These are phyloP conservation scores for Exophiala calicioides DNA, from an alignment of 2,329 filamentous ascomycete genomes.

Conservation along the genomic window DNA sequence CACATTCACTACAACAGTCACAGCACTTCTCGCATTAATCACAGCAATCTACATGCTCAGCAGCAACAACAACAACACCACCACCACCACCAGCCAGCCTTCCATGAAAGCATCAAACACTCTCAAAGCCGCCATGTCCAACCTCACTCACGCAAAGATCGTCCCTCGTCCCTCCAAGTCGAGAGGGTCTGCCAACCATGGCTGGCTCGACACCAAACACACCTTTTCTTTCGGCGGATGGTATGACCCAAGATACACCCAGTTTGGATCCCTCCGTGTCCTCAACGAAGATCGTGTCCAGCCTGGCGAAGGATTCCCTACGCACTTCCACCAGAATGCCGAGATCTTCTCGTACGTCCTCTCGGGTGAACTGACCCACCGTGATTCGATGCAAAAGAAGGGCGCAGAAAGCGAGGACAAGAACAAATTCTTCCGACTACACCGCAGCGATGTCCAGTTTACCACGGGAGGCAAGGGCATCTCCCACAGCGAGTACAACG, in stretches of 20 bases:
- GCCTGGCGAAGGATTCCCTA: constrained; percentile 74
- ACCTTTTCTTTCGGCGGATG: constrained; percentile 78
- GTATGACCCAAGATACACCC: constrained; percentile 66
- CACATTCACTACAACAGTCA: constrained; percentile 23
- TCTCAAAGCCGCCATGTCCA: constrained; percentile 55
- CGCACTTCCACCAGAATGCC: constrained; percentile 81
- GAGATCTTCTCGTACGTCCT: constrained; percentile 90
- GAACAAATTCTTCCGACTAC: constrained; percentile 70
- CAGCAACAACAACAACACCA: constrained; percentile 15
- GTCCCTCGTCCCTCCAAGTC: constrained; percentile 69
- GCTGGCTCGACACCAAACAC: constrained; percentile 86
- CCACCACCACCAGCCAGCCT: constrained; percentile 6
- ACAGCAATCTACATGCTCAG: constrained; percentile 26
- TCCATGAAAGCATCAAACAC: constrained; percentile 28
- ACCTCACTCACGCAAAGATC: constrained; percentile 69
- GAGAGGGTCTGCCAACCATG: constrained; percentile 77
- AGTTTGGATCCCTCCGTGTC: constrained; percentile 76
- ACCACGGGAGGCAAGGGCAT: constrained; percentile 82
- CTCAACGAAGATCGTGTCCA: constrained; percentile 87
- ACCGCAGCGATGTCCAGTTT: constrained; percentile 82
- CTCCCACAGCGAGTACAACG: constrained; percentile 79
- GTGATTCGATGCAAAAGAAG: constrained; percentile 79
- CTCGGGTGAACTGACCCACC: constrained; percentile 82
- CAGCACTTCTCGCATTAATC: constrained; percentile 22
- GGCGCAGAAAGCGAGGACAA: constrained; percentile 59